Base-by-base conservation (phyloP, 805 yeast genomes). In the Suhomyces sp. region DNA sequence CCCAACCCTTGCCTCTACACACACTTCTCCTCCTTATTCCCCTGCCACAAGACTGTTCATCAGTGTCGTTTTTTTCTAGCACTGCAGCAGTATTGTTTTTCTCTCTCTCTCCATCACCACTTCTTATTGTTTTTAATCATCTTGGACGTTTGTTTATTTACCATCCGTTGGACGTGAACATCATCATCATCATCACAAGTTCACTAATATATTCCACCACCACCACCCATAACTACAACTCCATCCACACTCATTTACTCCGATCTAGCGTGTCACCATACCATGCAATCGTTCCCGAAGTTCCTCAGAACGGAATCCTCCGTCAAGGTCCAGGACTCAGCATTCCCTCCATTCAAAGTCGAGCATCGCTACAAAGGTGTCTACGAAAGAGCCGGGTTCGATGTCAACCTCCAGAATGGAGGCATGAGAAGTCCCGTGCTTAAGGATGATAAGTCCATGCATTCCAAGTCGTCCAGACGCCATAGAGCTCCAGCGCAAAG, bases 351-450 rank as follows among this genome's bases (percentile, higher is more conserved):
- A 0, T 59, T 85, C 41, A 79, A 77, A 36, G 76, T 83, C 0
- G 74, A 74, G 23, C 78, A 72, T 31, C 62, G 78, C 19, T 81
- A 79, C 48, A 70, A 71, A 46, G 81, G 88, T 2, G 93, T 83
- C 2, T 77, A 83, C 57, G 93, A 85, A 53, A 62, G 93, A 46
- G 93, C 93, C 0, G 95, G 95, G 0, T 85, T 85, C 49, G 93
- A 84, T 25, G 65, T 68, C 25, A 40, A 40, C 26, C 25, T 29
- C 25, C 32, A 32, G 14, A 22, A 22, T 28, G 19, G 28, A 18
- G 38, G 36, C 20, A 33, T 36, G 12, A 38, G 25, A 17, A 12
- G 13, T 16, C n/a, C n/a, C n/a, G n/a, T n/a, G n/a, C n/a, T n/a
- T n/a, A 13, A 12, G 7, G 46, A 36, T 17, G 29, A 23, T 25